Percentiles rank a stretch among this genome's conserved stretches.
Evolutionary conservation across 2,329 filamentous ascomycete species (phyloP).

Genomic region (Ophiostoma piceae): DNA sequence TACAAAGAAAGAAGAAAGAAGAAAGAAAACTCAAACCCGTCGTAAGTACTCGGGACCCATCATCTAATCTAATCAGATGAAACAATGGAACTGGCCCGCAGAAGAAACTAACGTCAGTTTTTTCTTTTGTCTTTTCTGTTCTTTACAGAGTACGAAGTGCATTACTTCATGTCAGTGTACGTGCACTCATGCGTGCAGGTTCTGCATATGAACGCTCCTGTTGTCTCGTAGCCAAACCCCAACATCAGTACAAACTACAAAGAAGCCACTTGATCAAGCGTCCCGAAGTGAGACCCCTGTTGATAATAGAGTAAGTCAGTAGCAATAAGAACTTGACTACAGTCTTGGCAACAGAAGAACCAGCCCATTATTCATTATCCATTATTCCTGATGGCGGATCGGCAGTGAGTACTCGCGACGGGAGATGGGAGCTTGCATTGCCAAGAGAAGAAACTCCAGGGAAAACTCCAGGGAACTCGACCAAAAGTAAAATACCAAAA

Average conservation of each 20-base stretch:
- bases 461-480: no score
- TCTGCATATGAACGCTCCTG: background rate
- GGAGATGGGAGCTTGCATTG: background rate
- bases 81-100: background rate
- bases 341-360: background rate
- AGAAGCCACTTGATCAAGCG: no score
- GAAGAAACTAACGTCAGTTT: conserved; percentile 8
- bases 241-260: no score
- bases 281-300: background rate
- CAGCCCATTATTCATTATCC: background rate
- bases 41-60: background rate
- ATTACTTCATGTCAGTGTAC: background rate
- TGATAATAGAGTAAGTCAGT: background rate
- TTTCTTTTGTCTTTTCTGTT: background rate
- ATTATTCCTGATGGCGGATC: background rate
- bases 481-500: background rate
- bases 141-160: background rate
- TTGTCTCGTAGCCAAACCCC: background rate
- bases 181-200: background rate
- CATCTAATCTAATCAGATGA: conserved; percentile 18
- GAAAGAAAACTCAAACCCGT: background rate
- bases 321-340: background rate
- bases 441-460: background rate
- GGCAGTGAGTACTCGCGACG: background rate
- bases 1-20: background rate